These are phyloP conservation scores for Powellomyces hirtus DNA, from an alignment of 192 early-diverging fungal genomes.

Conservation along the genomic window DNA sequence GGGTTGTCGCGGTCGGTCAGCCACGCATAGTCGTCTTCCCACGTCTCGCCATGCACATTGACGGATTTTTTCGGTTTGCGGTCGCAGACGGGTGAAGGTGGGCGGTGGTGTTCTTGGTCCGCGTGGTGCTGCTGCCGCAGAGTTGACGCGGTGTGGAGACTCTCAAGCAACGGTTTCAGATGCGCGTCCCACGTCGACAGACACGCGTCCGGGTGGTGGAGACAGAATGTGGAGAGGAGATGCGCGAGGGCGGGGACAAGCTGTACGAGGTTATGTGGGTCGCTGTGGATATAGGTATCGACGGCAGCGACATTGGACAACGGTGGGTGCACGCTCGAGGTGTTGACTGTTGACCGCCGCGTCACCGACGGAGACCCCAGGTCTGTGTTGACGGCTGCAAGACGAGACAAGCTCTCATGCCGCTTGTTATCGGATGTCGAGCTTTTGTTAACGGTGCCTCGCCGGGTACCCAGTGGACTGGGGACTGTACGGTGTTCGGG, in stretches of 20 bases:
- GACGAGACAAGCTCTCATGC: not conserved
- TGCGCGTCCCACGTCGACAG: constrained; percentile 13
- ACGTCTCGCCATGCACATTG: constrained; percentile 54
- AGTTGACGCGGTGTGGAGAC: too few relatives aligned
- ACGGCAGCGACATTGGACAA: constrained; percentile 20
- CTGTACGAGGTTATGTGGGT: constrained; percentile 29
- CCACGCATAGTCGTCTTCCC: constrained; percentile 55
- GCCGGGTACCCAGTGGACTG: not conserved
- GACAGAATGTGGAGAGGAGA: constrained; percentile 10
- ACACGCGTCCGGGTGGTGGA: constrained; percentile 14
- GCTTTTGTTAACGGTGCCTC: not conserved
- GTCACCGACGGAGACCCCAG: not conserved
- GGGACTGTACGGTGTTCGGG: not conserved
- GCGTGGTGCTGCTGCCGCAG: not conserved
- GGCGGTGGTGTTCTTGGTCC: not conserved
- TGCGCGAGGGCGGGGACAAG: constrained; percentile 18
- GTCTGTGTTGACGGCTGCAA: not conserved
- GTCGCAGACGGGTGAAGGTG: constrained; percentile 25
- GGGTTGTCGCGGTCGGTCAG: constrained; percentile 52
- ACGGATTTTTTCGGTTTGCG: constrained; percentile 31
- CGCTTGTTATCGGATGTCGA: not conserved
- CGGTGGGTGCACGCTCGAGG: constrained; percentile 32
- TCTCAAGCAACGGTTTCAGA: constrained; percentile 4
- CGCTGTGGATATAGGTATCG: constrained; percentile 27
- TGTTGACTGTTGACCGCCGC: not conserved